Percentiles rank a stretch among this genome's conserved stretches.
phyloP scores from a whole-genome alignment of 2,329 filamentous ascomycete genomes.

The Xylariaceae sp. region DNA sequence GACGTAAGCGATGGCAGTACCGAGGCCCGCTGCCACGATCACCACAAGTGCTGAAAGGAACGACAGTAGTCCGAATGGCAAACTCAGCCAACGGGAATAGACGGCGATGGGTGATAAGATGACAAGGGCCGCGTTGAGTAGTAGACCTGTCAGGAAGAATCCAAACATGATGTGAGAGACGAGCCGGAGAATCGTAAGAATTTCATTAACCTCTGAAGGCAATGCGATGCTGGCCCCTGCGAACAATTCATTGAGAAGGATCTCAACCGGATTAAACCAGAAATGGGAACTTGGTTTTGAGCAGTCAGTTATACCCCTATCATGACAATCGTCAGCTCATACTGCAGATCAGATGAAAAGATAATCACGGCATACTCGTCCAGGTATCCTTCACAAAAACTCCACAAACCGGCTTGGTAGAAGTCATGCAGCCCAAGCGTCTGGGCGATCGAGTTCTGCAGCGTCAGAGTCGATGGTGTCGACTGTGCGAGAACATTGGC shows the following conservation, averaged over 20 bases:
- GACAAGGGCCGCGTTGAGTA: slow-evolving; percentile 69
- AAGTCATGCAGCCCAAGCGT: slow-evolving; percentile 89
- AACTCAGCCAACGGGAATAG: slow-evolving; percentile 54
- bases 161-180: slow-evolving; percentile 86
- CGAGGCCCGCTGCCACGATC: slow-evolving; percentile 67
- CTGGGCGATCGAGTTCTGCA: slow-evolving; percentile 85
- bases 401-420: slow-evolving; percentile 90
- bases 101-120: slow-evolving; percentile 58
- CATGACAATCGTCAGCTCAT: slow-evolving; percentile 46
- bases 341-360: background rate
- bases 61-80: slow-evolving; percentile 65
- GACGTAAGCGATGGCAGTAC: slow-evolving; percentile 78
- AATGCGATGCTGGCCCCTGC: slow-evolving; percentile 79
- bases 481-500: slow-evolving; percentile 73
- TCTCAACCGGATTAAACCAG: slow-evolving; percentile 87
- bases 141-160: slow-evolving; percentile 70
- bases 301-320: slow-evolving; percentile 70
- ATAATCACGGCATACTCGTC: slow-evolving; percentile 44
- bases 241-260: slow-evolving; percentile 75
- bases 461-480: slow-evolving; percentile 60
- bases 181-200: slow-evolving; percentile 69
- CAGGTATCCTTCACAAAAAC: slow-evolving; percentile 82
- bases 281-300: slow-evolving; percentile 67
- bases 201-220: slow-evolving; percentile 67
- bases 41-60: slow-evolving; percentile 65